phyloP scores from a whole-genome alignment of 441 rosid genomes.

The Metrosideros polymorpha region DNA sequence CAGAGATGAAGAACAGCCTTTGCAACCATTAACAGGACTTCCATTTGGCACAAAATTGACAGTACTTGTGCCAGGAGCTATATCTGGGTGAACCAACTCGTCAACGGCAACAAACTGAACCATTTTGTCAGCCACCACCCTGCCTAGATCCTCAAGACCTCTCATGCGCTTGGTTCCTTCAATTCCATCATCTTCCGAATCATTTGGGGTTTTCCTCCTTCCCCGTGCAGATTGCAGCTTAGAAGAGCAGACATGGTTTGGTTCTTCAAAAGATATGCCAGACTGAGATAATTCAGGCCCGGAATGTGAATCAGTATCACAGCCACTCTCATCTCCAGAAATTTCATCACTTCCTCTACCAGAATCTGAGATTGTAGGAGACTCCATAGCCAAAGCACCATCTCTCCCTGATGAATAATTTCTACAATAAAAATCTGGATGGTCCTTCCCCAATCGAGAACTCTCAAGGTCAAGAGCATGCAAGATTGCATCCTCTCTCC shows the following conservation, averaged over 20 bases:
- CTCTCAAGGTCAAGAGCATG: constrained; percentile 91
- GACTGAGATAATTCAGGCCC: constrained; percentile 65
- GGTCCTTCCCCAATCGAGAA: constrained; percentile 54
- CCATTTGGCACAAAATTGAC: constrained; percentile 43
- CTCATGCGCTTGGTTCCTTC: constrained; percentile 95
- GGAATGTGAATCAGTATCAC: constrained; percentile 32
- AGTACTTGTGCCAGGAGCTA: constrained; percentile 29
- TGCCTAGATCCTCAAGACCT: constrained; percentile 92
- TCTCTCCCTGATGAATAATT: constrained; percentile 20
- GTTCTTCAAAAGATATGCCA: constrained; percentile 60
- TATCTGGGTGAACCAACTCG: constrained; percentile 26
- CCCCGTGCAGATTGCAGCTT: constrained; percentile 40
- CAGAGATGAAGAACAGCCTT: constrained; percentile 30
- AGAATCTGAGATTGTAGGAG: constrained; percentile 39
- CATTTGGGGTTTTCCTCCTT: constrained; percentile 87
- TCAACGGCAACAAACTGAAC: constrained; percentile 20
- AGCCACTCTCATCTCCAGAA: constrained; percentile 25
- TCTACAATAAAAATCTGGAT: constrained; percentile 23
- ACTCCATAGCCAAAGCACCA: constrained; percentile 35
- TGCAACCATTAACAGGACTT: constrained; percentile 37
- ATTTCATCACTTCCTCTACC: constrained; percentile 37
- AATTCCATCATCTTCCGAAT: constrained; percentile 95
- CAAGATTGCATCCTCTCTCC: constrained; percentile 90
- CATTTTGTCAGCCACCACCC: constrained; percentile 36
- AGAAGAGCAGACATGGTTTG: constrained; percentile 27